A percentile compares a stretch with the other conserved stretches of the same genome.
phyloP scores from a whole-genome alignment of 2,329 filamentous ascomycete species.

The Alternaria gansuensis region DNA sequence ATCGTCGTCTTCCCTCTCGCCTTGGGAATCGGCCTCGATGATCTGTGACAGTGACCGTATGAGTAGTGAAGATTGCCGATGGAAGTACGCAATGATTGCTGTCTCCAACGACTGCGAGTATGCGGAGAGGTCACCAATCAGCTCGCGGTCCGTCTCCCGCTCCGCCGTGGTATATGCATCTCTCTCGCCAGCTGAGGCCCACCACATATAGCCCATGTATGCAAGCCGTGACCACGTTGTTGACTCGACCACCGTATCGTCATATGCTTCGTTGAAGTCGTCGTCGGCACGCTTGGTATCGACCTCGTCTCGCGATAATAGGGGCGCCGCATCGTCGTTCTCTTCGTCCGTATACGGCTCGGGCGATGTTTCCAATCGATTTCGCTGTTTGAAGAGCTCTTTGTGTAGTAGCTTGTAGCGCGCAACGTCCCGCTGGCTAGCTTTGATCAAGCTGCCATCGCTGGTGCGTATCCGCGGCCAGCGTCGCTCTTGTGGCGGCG shows the following conservation, averaged over 20 bases:
- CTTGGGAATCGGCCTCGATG: constrained; percentile 62
- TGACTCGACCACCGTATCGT: constrained; percentile 61
- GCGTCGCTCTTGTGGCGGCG: constrained; percentile 62
- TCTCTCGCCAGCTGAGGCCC: constrained; percentile 83
- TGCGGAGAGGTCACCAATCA: constrained; percentile 56
- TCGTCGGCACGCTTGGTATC: constrained; percentile 43
- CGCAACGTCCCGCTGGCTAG: constrained; percentile 88
- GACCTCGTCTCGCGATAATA: constrained; percentile 38
- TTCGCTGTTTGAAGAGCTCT: constrained; percentile 48
- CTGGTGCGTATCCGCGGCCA: constrained; percentile 80
- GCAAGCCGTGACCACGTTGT: constrained; percentile 75
- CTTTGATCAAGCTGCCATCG: constrained; percentile 73
- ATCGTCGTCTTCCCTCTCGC: constrained; percentile 48
- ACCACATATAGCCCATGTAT: constrained; percentile 88
- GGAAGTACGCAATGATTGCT: constrained; percentile 81
- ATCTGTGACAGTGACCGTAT: constrained; percentile 70
- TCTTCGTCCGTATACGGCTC: constrained; percentile 35
- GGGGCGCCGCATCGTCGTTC: constrained; percentile 35
- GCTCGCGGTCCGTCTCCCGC: constrained; percentile 59
- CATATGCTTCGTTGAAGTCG: constrained; percentile 49
- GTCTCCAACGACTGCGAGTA: constrained; percentile 66
- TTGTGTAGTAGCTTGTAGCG: constrained; percentile 63
- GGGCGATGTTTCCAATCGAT: constrained; percentile 33
- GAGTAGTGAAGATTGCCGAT: constrained; percentile 74
- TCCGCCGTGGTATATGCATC: constrained; percentile 64